Conservation (phyloP, 2,329 filamentous ascomycete genomes). For the Epichloe aotearoae region DNA sequence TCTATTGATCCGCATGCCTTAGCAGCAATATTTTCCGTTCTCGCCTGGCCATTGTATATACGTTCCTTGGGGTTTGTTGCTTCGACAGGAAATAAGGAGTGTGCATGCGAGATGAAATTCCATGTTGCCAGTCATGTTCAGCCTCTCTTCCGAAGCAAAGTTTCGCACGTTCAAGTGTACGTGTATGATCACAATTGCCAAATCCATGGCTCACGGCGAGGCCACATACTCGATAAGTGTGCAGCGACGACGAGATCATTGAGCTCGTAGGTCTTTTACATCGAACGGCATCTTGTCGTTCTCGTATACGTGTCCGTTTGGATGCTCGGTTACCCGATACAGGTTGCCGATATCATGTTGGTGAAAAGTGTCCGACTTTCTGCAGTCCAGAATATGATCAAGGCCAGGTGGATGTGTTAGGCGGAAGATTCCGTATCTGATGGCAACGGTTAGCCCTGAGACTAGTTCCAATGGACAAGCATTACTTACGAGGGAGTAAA, state of each 20-base stretch:
- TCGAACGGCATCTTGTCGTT: slow-evolving; percentile 49
- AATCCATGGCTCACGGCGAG: not conserved
- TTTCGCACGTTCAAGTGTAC: not conserved
- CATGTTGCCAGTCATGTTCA: not conserved
- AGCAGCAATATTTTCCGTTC: too few relatives aligned
- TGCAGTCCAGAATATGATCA: slow-evolving; percentile 70
- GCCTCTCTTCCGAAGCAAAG: not conserved
- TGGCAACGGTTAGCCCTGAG: slow-evolving; percentile 1
- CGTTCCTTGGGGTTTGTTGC: too few relatives aligned
- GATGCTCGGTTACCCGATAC: slow-evolving; percentile 61
- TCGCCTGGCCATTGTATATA: not conserved
- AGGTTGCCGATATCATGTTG: slow-evolving; percentile 54
- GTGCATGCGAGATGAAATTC: not conserved
- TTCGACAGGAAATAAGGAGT: not conserved
- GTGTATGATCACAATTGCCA: not conserved
- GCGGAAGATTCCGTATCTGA: slow-evolving; percentile 79
- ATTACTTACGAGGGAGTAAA: slow-evolving; percentile 57
- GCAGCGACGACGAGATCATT: slow-evolving; percentile 1
- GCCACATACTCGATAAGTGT: not conserved
- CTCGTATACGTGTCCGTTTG: slow-evolving; percentile 57
- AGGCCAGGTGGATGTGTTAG: slow-evolving; percentile 88
- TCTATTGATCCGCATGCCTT: not conserved
- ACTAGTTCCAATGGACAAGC: not conserved
- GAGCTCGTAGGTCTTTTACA: slow-evolving; percentile 37
- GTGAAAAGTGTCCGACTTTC: slow-evolving; percentile 70